Evolutionary conservation across 345 rosid genomes (phyloP).

Genomic region (rapeseed (Brassica napus)): DNA sequence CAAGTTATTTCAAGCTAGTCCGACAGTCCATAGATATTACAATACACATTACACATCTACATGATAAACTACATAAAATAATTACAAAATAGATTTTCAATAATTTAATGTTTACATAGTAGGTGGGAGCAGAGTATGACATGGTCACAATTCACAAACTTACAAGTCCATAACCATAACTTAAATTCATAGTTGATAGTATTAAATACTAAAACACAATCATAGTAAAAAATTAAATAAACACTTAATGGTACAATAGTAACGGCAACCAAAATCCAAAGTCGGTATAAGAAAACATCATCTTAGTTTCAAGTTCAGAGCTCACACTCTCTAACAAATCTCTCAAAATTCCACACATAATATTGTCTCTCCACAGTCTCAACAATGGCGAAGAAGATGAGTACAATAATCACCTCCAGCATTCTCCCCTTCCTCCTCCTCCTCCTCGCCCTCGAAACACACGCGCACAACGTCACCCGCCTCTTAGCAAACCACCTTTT

Average conservation of each 20-base stretch:
- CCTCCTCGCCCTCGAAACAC: constrained; percentile 37
- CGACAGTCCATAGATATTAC: too few species aligned
- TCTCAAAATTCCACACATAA: background rate
- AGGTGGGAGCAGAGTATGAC: too few species aligned
- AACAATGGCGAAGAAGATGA: constrained; percentile 39
- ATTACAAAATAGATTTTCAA: too few species aligned
- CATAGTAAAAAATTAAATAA: background rate
- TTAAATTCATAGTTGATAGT: too few species aligned
- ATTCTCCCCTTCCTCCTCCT: constrained; percentile 31
- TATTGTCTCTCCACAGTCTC: background rate
- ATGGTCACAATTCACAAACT: too few species aligned
- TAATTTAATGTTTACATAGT: too few species aligned
- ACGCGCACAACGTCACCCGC: constrained; percentile 76
- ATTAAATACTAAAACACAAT: too few species aligned
- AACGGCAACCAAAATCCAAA: background rate
- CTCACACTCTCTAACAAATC: background rate
- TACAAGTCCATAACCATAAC: too few species aligned
- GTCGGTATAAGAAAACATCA: constrained; percentile 22
- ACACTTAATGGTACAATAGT: constrained; percentile 2
- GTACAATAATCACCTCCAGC: constrained; percentile 9
- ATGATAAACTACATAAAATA: too few species aligned
- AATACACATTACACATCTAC: too few species aligned
- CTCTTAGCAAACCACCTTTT: constrained; percentile 66
- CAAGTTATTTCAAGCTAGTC: too few species aligned
- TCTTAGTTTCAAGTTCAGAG: constrained; percentile 5